phyloP scores from a whole-genome alignment of 2,329 filamentous ascomycete species.

The Cladosporium phlei region DNA sequence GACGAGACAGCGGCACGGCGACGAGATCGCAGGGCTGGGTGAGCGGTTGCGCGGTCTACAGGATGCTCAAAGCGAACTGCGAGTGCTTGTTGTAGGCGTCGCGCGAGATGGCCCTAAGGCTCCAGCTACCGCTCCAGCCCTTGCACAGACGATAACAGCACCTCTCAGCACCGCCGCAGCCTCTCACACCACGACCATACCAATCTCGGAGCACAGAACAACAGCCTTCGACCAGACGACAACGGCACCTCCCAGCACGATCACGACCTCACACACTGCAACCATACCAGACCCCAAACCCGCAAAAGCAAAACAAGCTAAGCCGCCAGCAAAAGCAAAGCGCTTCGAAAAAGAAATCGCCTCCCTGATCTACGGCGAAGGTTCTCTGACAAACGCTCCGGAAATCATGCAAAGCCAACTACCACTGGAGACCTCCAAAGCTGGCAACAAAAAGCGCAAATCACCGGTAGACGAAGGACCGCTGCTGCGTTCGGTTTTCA shows the following conservation, averaged over 20 bases:
- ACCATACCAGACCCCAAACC: not conserved
- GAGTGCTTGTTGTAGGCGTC: not conserved
- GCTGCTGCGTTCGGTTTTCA: not conserved
- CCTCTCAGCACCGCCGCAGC: not conserved
- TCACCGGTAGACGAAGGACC: not conserved
- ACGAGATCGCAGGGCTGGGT: not conserved
- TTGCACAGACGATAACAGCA: too few species aligned
- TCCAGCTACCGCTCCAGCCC: too few species aligned
- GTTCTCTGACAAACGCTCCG: not conserved
- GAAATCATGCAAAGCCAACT: not conserved
- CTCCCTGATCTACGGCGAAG: not conserved
- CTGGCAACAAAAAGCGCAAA: not conserved
- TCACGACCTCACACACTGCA: too few species aligned
- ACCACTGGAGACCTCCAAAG: not conserved
- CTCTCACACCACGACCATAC: too few species aligned
- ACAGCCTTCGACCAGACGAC: too few species aligned
- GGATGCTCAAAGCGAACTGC: not conserved
- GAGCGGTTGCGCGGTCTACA: not conserved
- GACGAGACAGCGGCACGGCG: not conserved
- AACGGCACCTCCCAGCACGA: not conserved
- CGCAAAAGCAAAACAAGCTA: not conserved
- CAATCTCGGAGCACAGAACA: too few species aligned
- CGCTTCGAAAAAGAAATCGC: not conserved
- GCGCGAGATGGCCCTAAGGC: not conserved
- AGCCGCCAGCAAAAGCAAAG: not conserved